Evolutionary conservation across 345 rosid genomes (phyloP), one percentile per base, ranked within the genome.

Genomic region (Xanthoceras sorbifolium): DNA sequence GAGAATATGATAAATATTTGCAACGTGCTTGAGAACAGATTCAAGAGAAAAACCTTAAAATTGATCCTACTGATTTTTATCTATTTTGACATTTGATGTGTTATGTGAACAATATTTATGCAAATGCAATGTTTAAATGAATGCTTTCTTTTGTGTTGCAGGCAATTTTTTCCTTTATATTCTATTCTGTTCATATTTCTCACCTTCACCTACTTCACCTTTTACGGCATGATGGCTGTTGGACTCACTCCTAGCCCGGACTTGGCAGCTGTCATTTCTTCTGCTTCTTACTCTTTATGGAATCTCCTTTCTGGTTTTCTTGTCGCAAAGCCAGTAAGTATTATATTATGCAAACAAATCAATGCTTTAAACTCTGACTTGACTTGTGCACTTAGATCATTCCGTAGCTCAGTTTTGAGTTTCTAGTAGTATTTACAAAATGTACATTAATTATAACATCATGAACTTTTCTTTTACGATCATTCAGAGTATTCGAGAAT

Each of bases 271-370:
- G 90, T 93, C 65, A 85, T 94, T 75, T 72, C 78, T 87, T 89
- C 97, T 83, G 93, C 36, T 91, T 94, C 90, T 92, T 91, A 90
- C 79, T 91, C 57, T 71, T 83, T 92, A 44, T 92, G 98, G 98
- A 94, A 92, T 82, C 84, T 94, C 77, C 92, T 92, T 86, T 88
- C 94, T 1, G 98, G 97, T 73, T 94, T 94, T 73, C 88, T 92
- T 61, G 77, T 94, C 67, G 0, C 62, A 57, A 57, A 57, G 22
- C 62, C 62, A 9, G 62, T 57, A 57, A 57, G 62, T 57, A 57
- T 15, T 50, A 17, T 5, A 50, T 50, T 17, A 1, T 15, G n/a
- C 55, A 17, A 50, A 50, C 55, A 50, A 17, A 50, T 17, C 17
- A 50, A 3, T 18, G 6, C 5, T 50, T 18, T 50, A 50, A 48